Conservation (phyloP, 2,329 filamentous ascomycete genomes). For the Phialophora tarda region DNA sequence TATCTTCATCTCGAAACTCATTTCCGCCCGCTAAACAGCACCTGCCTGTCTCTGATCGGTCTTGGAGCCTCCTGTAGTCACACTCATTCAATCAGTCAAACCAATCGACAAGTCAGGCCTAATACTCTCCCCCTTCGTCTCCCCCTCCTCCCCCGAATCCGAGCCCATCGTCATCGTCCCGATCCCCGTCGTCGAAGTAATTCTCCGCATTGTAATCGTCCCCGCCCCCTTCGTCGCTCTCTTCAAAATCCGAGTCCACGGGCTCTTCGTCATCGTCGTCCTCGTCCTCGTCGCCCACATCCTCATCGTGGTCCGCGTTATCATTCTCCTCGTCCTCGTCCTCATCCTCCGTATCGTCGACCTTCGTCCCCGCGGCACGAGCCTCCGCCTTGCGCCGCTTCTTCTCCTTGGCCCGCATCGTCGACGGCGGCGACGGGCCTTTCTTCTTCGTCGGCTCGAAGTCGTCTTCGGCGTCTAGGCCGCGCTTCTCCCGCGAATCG, state of each 20-base stretch:
- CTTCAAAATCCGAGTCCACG: constrained; percentile 64
- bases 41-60: not conserved
- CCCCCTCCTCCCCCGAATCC: constrained; percentile 59
- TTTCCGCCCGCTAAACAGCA: not conserved
- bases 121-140: constrained; percentile 43
- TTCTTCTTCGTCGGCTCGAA: constrained; percentile 47
- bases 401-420: constrained; percentile 19
- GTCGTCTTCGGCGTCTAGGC: constrained; percentile 43
- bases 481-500: constrained; percentile 43
- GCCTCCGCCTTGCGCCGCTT: constrained; percentile 16
- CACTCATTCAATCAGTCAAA: not conserved
- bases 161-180: constrained; percentile 55
- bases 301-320: constrained; percentile 48
- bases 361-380: constrained; percentile 39
- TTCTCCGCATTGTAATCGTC: constrained; percentile 70
- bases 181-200: constrained; percentile 67
- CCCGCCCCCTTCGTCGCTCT: constrained; percentile 63
- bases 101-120: not conserved
- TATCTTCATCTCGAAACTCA: not conserved
- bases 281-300: constrained; percentile 48
- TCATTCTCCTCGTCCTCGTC: constrained; percentile 49
- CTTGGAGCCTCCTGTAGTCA: not conserved
- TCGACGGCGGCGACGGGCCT: constrained; percentile 38
- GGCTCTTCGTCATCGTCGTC: constrained; percentile 58
- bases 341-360: constrained; percentile 43